These are phyloP conservation scores for Bryoerythrophyllum caledonicum DNA, from an alignment of 225 moss, liverwort and hornwort species.

Conservation along the genomic window DNA sequence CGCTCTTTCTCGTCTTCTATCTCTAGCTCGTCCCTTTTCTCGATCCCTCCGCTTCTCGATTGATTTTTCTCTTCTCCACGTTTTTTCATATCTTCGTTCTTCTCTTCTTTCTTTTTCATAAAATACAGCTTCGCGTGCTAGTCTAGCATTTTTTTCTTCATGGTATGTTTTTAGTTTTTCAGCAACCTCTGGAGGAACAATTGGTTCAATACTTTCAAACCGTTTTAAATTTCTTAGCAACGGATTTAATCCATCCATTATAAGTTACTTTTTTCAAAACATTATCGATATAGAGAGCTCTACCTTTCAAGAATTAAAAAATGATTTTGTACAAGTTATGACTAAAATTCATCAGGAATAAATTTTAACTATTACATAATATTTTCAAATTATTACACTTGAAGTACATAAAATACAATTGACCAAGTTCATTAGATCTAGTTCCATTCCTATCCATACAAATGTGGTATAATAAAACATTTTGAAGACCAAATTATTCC, in stretches of 20 bases:
- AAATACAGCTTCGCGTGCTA: slow-evolving; percentile 24
- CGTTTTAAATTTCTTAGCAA: slow-evolving; percentile 28
- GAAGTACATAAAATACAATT: no score
- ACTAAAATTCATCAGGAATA: not conserved
- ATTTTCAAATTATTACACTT: fast-evolving
- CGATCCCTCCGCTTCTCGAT: slow-evolving; percentile 25
- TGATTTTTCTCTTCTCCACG: slow-evolving; percentile 24
- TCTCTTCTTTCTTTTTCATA: slow-evolving; percentile 50
- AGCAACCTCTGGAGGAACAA: not conserved
- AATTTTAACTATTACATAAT: fast-evolving
- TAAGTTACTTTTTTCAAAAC: not conserved
- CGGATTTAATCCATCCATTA: not conserved
- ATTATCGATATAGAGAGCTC: no score
- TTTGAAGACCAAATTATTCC: fast-evolving
- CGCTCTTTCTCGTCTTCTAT: slow-evolving; percentile 31
- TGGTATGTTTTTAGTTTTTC: slow-evolving; percentile 32
- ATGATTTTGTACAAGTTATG: fast-evolving
- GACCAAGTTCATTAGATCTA: not conserved
- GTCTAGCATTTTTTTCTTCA: slow-evolving; percentile 10
- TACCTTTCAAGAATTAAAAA: fast-evolving
- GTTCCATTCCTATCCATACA: not conserved
- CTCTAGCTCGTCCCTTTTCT: slow-evolving; percentile 38
- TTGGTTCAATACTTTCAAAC: slow-evolving; percentile 38
- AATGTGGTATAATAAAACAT: fast-evolving
- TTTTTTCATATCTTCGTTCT: slow-evolving; percentile 28